Evolutionary conservation across 2,329 filamentous ascomycete species (phyloP).

Genomic region (Pseudogymnoascus sp.): DNA sequence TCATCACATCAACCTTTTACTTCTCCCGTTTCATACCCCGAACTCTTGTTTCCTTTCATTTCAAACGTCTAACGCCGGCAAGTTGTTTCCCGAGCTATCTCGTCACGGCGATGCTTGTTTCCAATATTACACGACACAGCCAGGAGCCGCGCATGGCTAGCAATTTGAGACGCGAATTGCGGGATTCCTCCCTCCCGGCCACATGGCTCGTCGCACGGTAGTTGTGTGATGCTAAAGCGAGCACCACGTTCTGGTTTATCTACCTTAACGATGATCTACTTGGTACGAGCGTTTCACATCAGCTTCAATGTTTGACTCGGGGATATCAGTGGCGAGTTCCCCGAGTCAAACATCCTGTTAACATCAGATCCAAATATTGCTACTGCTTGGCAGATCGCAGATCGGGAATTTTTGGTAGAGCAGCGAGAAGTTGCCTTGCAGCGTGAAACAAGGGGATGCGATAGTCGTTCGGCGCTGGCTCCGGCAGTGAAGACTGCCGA

Average conservation of each 20-base stretch:
- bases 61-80: not conserved
- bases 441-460: not conserved
- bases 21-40: not conserved
- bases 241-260: not conserved
- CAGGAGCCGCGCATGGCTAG: not conserved
- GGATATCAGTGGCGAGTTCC: not conserved
- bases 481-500: constrained; percentile 1
- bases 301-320: not conserved
- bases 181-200: not conserved
- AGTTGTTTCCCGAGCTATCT: not conserved
- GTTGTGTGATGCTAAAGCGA: not conserved
- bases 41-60: not conserved
- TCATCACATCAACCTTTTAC: not conserved
- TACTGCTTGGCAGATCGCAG: not conserved
- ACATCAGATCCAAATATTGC: not conserved
- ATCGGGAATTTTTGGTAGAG: not conserved
- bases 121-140: not conserved
- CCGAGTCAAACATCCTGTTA: not conserved
- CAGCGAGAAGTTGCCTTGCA: not conserved
- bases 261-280: not conserved
- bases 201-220: not conserved
- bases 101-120: not conserved
- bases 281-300: not conserved
- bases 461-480: not conserved
- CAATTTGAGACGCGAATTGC: not conserved